Evolutionary conservation across 768 basidiomycete genomes (phyloP), one percentile per base, ranked within the genome.

Genomic region (Pisolithus sp.): DNA sequence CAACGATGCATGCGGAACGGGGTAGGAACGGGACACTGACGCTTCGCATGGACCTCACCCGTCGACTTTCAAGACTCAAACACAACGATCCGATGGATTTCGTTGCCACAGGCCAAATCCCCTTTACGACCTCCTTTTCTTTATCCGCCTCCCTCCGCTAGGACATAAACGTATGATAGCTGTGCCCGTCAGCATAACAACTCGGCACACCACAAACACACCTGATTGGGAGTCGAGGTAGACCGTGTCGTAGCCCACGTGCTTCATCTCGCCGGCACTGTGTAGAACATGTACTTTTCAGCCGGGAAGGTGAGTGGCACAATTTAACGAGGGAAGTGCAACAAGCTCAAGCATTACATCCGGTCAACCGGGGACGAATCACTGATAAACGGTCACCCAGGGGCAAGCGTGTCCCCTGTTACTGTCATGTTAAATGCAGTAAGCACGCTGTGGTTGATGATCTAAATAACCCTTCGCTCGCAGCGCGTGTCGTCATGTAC

Each of bases 401-500:
- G 4, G 34, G 34, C 13, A 34, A 34, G 34, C 12, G 4, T 34
- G 34, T 34, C 34, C 12, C 34, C 34, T 34, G 12, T 34, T 34
- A 34, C 12, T 15, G 34, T 4, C 34, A 34, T 34, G 34, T 15
- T 15, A 34, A 34, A 15, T 34, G 34, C 34, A 34, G 34, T 13
- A 5, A 34, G 34, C 34, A 12, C 34, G 12, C 34, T 12, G 12
- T 34, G 12, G 34, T 5, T 17, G 10, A 17, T 28, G 43, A 17
- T 3, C 46, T 47, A 47, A 23, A 84, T 64, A 21, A 86, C 79
- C 34, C 89, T 74, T 53, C 81, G 73, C 61, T 93, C 90, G 64
- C 91, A 93, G 31, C 88, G 76, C 21, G 86, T 89, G 68, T 93
- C 91, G 24, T 76, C 72, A 57, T 93, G 91, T 3, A 87, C 80